Base-by-base conservation (phyloP, 352 stramenopile genomes). In the Pythium biforme region DNA sequence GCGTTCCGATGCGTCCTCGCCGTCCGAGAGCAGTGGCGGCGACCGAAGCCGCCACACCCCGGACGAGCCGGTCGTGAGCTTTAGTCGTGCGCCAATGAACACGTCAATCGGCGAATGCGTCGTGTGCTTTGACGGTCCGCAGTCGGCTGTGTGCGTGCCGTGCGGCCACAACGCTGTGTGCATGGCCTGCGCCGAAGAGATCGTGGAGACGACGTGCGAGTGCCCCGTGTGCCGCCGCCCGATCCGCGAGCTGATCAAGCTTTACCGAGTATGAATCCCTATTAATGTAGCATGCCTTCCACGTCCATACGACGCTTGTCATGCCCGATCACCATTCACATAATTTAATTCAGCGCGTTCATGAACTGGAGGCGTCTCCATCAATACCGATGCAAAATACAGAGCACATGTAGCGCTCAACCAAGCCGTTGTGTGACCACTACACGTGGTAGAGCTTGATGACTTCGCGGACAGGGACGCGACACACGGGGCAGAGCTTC, bases 81-180 rank as follows among this genome's bases (percentile, higher is more conserved):
- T 72, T 39, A 72, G 59, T 19, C 62, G 61, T 20, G 64, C 75
- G 29, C 64, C 75, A 25, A 63, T 68, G 20, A 75, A 74, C 50
- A 70, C 76, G n/a, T 69, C 72, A 1, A 88, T 88, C 48, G 74
- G 73, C 39, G 83, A 92, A 66, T 94, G 86, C 31, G 73, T 92
- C 5, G 75, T 94, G 17, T 94, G 86, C 68, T 92, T 93, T 48
- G 82, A 93, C 58, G 81, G 76, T 0, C 82, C 82, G 0, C 78
- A 92, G 69, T 75, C 75, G 19, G 82, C 82, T 8, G 83, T 93
- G 0, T 94, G 86, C 50, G 82, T 94, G 15, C 86, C 86, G 0
- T 94, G 86, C 52, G 86, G 86, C 25, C 83, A 95, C 77, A 90
- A 93, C 39, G 83, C 86, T 14, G 63, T 92, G 15, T 95, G 86